Conservation (phyloP, 768 basidiomycete genomes). For the Termitomyces sp. region DNA sequence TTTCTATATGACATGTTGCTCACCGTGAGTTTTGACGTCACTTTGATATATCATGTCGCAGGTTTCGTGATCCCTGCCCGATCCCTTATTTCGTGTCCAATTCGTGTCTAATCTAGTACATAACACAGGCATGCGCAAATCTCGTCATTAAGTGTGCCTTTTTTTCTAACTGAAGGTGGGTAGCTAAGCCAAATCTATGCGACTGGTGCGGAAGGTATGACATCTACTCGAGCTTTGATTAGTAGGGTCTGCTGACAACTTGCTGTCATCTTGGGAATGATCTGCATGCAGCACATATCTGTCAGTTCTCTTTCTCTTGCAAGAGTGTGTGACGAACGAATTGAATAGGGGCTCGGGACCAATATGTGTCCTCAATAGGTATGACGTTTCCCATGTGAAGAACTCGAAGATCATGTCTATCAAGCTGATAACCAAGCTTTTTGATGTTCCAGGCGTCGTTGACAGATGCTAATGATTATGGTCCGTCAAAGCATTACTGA, state of each 20-base stretch:
- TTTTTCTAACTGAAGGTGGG: too few species aligned
- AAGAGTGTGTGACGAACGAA: neutral
- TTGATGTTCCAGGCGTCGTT: neutral
- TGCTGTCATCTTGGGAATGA: neutral
- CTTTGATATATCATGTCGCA: too few species aligned
- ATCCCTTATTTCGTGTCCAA: too few species aligned
- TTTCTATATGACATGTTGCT: too few species aligned
- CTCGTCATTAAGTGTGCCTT: too few species aligned
- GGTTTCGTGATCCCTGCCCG: too few species aligned
- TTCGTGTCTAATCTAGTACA: too few species aligned
- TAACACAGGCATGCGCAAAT: too few species aligned
- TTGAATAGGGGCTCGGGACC: too few species aligned
- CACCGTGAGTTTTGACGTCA: too few species aligned
- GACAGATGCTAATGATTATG: neutral
- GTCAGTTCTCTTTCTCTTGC: neutral
- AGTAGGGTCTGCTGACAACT: neutral
- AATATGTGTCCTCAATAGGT: neutral
- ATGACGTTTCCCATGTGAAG: neutral
- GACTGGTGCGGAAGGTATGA: neutral
- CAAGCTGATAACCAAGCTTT: neutral
- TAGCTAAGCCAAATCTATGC: too few species aligned
- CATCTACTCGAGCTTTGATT: neutral
- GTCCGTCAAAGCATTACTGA: neutral
- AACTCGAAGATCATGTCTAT: neutral
- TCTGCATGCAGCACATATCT: neutral